phyloP scores from a whole-genome alignment of 2,329 filamentous ascomycete genomes.

The Aplosporella prunicola region DNA sequence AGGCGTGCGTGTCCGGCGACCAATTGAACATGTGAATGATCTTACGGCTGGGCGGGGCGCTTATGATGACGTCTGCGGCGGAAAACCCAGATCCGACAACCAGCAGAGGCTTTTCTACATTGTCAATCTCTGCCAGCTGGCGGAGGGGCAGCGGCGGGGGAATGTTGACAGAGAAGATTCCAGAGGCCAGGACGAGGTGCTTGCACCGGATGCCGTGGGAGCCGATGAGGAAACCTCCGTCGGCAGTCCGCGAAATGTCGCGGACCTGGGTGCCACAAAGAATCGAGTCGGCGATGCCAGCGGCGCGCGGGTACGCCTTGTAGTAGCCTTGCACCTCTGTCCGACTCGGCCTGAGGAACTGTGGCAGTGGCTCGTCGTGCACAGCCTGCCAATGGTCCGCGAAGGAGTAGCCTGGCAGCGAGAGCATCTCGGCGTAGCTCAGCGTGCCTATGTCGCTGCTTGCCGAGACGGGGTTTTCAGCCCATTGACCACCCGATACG shows the following conservation, averaged over 20 bases:
- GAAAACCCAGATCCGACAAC: slow-evolving; percentile 54
- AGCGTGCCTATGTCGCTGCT: slow-evolving; percentile 50
- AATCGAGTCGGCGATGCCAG: slow-evolving; percentile 42
- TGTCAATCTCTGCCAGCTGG: slow-evolving; percentile 31
- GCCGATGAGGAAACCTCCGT: slow-evolving; percentile 42
- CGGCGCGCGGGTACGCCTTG: slow-evolving; percentile 43
- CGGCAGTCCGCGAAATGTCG: slow-evolving; percentile 34
- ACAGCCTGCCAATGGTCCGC: slow-evolving; percentile 40
- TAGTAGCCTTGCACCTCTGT: slow-evolving; percentile 48
- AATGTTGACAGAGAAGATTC: slow-evolving; percentile 48
- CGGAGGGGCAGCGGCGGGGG: slow-evolving; percentile 41
- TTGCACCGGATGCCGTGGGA: slow-evolving; percentile 46
- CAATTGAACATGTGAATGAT: slow-evolving; percentile 54
- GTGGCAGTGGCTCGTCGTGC: slow-evolving; percentile 34
- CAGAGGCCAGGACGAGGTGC: slow-evolving; percentile 49
- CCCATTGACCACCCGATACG: slow-evolving; percentile 51
- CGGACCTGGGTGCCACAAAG: slow-evolving; percentile 33
- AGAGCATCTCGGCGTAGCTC: slow-evolving; percentile 54
- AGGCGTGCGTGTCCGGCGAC: slow-evolving; percentile 46
- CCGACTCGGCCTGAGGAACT: slow-evolving; percentile 47
- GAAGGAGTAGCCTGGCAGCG: slow-evolving; percentile 50
- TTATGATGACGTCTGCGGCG: slow-evolving; percentile 52
- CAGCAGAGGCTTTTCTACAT: slow-evolving; percentile 35
- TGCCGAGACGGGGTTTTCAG: slow-evolving; percentile 42
- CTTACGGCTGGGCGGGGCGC: slow-evolving; percentile 39